Evolutionary conservation across 2,329 filamentous ascomycete genomes (phyloP).

Genomic region (Xylaria sp.): DNA sequence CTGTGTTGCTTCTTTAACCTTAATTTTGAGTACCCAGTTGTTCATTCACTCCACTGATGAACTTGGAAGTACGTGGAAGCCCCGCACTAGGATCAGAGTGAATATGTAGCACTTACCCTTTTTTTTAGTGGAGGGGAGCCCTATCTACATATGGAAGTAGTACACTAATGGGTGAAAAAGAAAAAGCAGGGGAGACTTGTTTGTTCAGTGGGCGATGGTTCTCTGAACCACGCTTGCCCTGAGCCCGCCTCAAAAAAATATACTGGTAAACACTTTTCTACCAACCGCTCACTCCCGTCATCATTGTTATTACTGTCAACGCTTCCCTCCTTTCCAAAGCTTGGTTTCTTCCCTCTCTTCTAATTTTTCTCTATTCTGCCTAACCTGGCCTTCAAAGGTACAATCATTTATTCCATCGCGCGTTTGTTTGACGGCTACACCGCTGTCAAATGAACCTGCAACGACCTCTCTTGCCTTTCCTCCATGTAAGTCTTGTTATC

Average conservation of each 20-base stretch:
- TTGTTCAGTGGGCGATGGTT: background rate
- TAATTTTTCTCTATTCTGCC: constrained; percentile 12
- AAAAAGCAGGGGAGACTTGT: background rate
- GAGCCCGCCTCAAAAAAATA: background rate
- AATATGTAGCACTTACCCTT: background rate
- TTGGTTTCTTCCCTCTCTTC: background rate
- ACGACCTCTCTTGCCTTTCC: constrained; percentile 67
- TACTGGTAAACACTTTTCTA: constrained; percentile 5
- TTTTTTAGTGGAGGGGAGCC: background rate
- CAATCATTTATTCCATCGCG: constrained; percentile 62
- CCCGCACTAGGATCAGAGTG: background rate
- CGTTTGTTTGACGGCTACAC: constrained; percentile 88
- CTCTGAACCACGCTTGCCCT: background rate
- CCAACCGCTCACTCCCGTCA: constrained; percentile 16
- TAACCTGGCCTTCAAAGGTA: constrained; percentile 36
- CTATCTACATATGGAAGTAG: background rate
- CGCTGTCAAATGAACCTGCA: constrained; percentile 99
- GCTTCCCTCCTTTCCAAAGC: constrained; percentile 21
- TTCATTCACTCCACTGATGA: constrained; percentile 17
- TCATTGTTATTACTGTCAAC: constrained; percentile 22
- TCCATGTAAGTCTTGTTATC: constrained; percentile 65
- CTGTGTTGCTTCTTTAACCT: background rate
- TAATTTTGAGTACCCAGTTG: background rate
- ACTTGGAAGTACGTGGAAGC: constrained; percentile 25
- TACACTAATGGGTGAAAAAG: background rate